phyloP scores from a whole-genome alignment of 2,329 filamentous ascomycete genomes.

The Claviceps lovelessii region DNA sequence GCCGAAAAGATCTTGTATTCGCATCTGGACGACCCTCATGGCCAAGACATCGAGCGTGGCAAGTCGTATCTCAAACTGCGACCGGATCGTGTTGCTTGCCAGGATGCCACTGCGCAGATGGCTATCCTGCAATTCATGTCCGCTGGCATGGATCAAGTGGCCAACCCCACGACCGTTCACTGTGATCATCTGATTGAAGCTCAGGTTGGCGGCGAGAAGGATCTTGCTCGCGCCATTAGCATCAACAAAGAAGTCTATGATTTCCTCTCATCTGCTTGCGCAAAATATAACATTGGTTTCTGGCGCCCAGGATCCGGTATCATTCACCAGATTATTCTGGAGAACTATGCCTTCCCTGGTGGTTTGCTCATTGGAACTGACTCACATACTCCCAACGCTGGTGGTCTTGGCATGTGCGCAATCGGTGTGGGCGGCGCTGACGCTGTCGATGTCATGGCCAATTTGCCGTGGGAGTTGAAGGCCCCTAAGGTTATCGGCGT shows the following conservation, averaged over 20 bases:
- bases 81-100: conserved; percentile 94
- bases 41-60: conserved; percentile 91
- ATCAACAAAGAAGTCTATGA: conserved; percentile 99
- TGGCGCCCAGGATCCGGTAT: conserved; percentile 98
- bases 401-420: conserved; percentile 86
- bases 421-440: conserved; percentile 98
- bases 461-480: conserved; percentile 95
- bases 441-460: conserved; percentile 96
- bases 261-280: conserved; percentile 84
- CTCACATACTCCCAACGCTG: conserved; percentile 93
- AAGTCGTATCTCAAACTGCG: conserved; percentile 92
- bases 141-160: conserved; percentile 87
- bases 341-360: conserved; percentile 99
- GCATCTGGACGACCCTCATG: conserved; percentile 91
- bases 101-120: conserved; percentile 99
- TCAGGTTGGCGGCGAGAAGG: conserved; percentile 82
- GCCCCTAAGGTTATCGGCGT: conserved; percentile 95
- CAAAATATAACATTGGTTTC: conserved; percentile 99
- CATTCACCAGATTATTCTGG: conserved; percentile 95
- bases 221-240: conserved; percentile 75
- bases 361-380: conserved; percentile 95
- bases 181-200: conserved; percentile 99
- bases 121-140: conserved; percentile 99
- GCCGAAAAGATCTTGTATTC: conserved; percentile 99
- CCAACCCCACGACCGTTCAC: conserved; percentile 90